Conservation (phyloP, 2,329 filamentous ascomycete species). For the Myriosclerotinia scirpicola region DNA sequence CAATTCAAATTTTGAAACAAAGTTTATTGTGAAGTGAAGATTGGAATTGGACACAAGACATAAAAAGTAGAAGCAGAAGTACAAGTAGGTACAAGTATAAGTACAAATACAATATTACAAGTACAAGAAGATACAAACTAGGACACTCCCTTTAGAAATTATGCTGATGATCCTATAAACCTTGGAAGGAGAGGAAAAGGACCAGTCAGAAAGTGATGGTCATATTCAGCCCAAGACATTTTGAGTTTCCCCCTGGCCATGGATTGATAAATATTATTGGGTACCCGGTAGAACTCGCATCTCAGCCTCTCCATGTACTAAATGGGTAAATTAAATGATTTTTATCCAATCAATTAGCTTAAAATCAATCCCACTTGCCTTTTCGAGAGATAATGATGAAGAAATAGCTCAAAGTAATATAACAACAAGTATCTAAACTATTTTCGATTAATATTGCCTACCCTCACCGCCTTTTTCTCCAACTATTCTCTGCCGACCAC, state of each 20-base stretch:
- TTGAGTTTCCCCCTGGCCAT: not conserved
- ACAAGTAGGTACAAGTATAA: not conserved
- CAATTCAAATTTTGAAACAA: not conserved
- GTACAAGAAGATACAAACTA: not conserved
- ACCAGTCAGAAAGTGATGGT: too few species aligned
- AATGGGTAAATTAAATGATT: not conserved
- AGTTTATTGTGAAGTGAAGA: not conserved
- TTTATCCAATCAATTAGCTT: constrained; percentile 1
- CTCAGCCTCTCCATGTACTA: too few species aligned
- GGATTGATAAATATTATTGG: not conserved
- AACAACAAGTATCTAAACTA: not conserved
- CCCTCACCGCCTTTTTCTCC: not conserved
- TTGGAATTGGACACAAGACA: not conserved
- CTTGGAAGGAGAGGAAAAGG: not conserved
- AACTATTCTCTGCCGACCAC: not conserved
- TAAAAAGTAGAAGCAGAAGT: not conserved
- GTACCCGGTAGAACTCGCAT: too few species aligned
- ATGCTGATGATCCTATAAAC: constrained; percentile 5
- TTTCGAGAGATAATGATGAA: not conserved
- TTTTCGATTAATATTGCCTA: not conserved
- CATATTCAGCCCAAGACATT: not conserved
- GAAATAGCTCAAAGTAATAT: not conserved
- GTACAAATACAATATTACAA: too few species aligned
- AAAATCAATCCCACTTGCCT: constrained; percentile 10
- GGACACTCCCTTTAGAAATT: not conserved